These are phyloP conservation scores for Metschnikowia gruessii DNA, from an alignment of 805 yeast genomes.

Conservation along the genomic window DNA sequence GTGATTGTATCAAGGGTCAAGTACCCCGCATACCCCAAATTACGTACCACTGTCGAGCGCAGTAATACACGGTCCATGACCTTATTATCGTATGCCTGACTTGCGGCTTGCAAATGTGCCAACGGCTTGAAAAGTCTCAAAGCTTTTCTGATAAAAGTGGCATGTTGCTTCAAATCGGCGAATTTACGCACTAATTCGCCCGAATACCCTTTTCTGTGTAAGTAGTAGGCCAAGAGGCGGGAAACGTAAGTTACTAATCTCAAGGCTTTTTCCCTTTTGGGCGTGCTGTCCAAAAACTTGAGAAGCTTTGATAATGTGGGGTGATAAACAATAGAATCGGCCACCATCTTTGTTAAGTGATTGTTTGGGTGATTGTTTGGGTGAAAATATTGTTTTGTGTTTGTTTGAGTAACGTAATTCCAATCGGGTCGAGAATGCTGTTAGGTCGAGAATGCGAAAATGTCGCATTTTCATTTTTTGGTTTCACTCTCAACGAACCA, in stretches of 20 bases:
- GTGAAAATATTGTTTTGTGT: too few relatives aligned
- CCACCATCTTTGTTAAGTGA: conserved; percentile 59
- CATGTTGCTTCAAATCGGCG: conserved; percentile 56
- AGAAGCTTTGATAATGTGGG: conserved; percentile 64
- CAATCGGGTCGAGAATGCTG: too few relatives aligned
- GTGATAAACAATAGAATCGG: conserved; percentile 67
- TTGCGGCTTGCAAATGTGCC: conserved; percentile 65
- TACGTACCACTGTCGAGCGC: conserved; percentile 51
- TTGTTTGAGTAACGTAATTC: too few relatives aligned
- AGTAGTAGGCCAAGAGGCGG: conserved; percentile 65
- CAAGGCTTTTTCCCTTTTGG: conserved; percentile 78
- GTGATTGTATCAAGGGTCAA: conserved; percentile 61
- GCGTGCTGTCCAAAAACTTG: conserved; percentile 60
- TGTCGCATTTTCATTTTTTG: too few relatives aligned
- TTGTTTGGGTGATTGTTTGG: too few relatives aligned
- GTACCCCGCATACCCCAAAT: conserved; percentile 61
- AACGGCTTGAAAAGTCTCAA: conserved; percentile 82
- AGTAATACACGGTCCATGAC: conserved; percentile 59
- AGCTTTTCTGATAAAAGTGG: conserved; percentile 75
- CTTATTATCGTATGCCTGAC: conserved; percentile 66
- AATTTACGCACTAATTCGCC: conserved; percentile 46
- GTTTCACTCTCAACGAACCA: too few relatives aligned
- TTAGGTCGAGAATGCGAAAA: too few relatives aligned
- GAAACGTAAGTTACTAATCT: conserved; percentile 79
- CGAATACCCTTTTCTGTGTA: conserved; percentile 54